Base-by-base conservation (phyloP, 129 eudicot species). In the Calendula officinalis region DNA sequence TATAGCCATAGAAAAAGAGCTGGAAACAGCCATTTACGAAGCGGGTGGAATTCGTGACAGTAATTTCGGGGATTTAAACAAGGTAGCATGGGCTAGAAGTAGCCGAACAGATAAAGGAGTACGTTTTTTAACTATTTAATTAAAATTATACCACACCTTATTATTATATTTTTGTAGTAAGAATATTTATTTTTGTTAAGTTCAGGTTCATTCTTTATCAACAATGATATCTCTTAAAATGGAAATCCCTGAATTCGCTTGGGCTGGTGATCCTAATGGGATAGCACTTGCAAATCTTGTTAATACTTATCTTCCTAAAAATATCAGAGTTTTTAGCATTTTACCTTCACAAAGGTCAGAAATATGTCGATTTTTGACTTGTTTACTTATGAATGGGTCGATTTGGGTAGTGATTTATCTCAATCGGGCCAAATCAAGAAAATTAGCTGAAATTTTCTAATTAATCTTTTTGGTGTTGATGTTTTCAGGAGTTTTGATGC, bases 71-170 rank as follows among this genome's bases (percentile, higher is more conserved):
- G 73, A 85, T 74, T 79, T 91, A 83, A 66, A 85, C 58, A 91
- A 88, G 72, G 78, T 91, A 76, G 86, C 78, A 13, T 91, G 96
- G 98, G 90, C 86, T 36, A 87, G 95, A 81, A 91, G 98, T 79
- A 91, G 98, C 70, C 80, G 98, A 42, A 91, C 98, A 6, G 98
- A 91, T 67, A 91, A 91, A 81, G 98, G 98, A 76, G 98, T 91
- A 78, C 84, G 90, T 65, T 73, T 32, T 22, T 22, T 22, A 22
- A 22, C 1, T 22, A 22, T 22, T 22, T 36, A 55, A 60, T 2
- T 48, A 36, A 63, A 55, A 11, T 49, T 56, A 15, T 48, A 34
- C 15, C 33, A 17, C 61, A 38, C 44, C 3, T 51, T 48, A 30
- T 39, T 73, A 6, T 30, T 43, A 10, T 35, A 4, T 22, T 41